phyloP scores from a whole-genome alignment of 78 protist genomes.

The Tieghemostelium lacteum region DNA sequence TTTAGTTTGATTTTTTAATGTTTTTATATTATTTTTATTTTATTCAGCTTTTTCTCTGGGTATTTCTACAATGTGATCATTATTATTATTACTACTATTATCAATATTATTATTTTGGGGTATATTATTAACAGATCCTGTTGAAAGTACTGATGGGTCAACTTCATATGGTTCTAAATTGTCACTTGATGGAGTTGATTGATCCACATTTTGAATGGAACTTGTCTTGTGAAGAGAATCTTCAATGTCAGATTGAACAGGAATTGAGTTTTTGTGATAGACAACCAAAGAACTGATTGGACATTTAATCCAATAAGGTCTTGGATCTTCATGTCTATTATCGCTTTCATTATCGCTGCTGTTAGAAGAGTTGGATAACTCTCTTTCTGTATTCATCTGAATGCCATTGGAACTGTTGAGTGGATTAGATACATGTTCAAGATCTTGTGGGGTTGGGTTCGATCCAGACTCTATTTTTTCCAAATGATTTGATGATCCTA shows the following conservation, averaged over 20 bases:
- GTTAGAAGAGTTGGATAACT: neutral
- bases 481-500: neutral
- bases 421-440: neutral
- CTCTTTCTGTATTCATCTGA: neutral
- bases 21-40: no score
- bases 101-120: no score
- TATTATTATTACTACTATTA: no score
- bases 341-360: neutral
- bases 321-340: neutral
- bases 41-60: neutral
- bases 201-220: neutral
- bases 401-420: neutral
- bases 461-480: neutral
- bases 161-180: neutral
- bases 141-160: neutral
- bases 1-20: no score
- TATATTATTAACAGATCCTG: no score
- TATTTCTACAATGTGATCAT: neutral
- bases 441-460: neutral
- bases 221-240: neutral
- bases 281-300: constrained; percentile 44
- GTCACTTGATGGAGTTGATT: neutral
- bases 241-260: neutral
- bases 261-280: constrained; percentile 49
- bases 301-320: constrained; percentile 51